phyloP scores from a whole-genome alignment of 495 filamentous ascomycete genomes.

The Neurospora sp. region DNA sequence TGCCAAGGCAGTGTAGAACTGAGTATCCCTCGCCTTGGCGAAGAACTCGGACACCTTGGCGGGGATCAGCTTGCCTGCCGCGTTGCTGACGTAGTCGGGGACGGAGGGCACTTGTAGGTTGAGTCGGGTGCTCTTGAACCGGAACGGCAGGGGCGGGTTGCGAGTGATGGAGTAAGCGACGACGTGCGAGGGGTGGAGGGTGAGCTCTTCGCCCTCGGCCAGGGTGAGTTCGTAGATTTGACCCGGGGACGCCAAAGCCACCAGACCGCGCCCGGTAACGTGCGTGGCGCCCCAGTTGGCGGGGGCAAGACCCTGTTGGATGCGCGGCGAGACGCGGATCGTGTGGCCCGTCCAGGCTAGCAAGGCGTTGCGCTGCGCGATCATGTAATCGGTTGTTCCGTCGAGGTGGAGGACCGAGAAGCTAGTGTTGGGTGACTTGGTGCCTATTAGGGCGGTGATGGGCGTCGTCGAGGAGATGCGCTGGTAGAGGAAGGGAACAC shows the following conservation, averaged over 20 bases:
- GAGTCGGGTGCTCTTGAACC: conserved; percentile 67
- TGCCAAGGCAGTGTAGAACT: conserved; percentile 57
- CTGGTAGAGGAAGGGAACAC: conserved; percentile 93
- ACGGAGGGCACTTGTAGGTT: conserved; percentile 68
- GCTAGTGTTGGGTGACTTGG: conserved; percentile 72
- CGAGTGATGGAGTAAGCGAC: conserved; percentile 76
- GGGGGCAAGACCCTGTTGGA: conserved; percentile 65
- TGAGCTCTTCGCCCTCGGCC: conserved; percentile 71
- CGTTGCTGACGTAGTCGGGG: conserved; percentile 39
- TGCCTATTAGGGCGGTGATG: conserved; percentile 74
- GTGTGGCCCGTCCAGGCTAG: conserved; percentile 95
- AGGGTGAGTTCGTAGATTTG: conserved; percentile 77
- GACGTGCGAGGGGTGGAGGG: conserved; percentile 78
- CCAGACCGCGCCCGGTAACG: conserved; percentile 76
- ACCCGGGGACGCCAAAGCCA: conserved; percentile 73
- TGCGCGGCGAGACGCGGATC: conserved; percentile 58
- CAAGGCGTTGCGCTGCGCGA: conserved; percentile 73
- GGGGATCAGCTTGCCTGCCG: conserved; percentile 21
- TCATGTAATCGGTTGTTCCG: conserved; percentile 93
- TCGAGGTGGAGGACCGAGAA: conserved; percentile 82
- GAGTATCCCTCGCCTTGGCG: conserved; percentile 52
- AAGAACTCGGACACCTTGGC: conserved; percentile 57
- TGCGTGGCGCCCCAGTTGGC: conserved; percentile 86
- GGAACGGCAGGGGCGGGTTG: conserved; percentile 67
- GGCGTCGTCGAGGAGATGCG: conserved; percentile 75